phyloP scores from a whole-genome alignment of 371 early-diverging fungal genomes.

The Lichtheimia ramosa region DNA sequence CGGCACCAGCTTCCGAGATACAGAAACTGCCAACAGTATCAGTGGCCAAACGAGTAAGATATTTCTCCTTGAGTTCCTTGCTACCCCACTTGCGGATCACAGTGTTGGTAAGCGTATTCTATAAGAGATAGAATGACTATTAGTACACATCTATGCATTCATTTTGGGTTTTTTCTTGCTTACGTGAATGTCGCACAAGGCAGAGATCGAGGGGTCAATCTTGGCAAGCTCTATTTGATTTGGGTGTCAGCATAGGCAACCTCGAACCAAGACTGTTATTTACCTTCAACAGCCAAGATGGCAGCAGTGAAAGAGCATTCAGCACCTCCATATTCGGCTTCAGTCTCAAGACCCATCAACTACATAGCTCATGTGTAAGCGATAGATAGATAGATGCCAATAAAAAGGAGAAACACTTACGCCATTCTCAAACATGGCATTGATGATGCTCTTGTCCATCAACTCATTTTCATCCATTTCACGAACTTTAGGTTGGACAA shows the following conservation, averaged over 20 bases:
- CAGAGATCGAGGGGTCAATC: constrained; percentile 92
- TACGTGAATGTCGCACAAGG: constrained; percentile 94
- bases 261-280: neutral
- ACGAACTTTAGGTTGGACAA: constrained; percentile 80
- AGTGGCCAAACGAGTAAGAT: constrained; percentile 83
- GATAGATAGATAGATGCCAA: neutral
- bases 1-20: constrained; percentile 91
- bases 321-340: constrained; percentile 80
- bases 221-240: constrained; percentile 81
- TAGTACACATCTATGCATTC: neutral
- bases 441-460: constrained; percentile 79
- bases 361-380: constrained; percentile 26
- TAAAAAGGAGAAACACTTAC: constrained; percentile 46
- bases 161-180: constrained; percentile 8
- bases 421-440: constrained; percentile 88
- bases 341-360: constrained; percentile 96
- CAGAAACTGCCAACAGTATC: constrained; percentile 93
- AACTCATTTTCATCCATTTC: constrained; percentile 94
- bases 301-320: constrained; percentile 90
- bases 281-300: constrained; percentile 86
- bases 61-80: constrained; percentile 77
- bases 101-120: constrained; percentile 95
- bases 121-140: neutral
- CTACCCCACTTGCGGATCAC: constrained; percentile 85
- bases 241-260: neutral